Base-by-base conservation (phyloP, 2,329 filamentous ascomycete genomes). In the Trichoderma afroharzianum region DNA sequence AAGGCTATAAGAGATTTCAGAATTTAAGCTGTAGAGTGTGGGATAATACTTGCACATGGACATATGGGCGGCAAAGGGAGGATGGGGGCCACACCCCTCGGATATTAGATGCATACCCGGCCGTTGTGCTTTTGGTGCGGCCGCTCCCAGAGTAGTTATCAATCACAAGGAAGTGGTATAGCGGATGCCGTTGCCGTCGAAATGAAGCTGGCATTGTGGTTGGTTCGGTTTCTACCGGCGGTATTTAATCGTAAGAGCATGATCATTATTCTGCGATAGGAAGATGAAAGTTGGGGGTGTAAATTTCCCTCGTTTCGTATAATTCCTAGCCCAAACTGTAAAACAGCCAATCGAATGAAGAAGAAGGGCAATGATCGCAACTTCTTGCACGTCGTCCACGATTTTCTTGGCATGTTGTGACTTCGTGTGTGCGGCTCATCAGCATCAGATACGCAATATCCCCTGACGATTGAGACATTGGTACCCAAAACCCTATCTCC, bases 1-100 rank as follows among this genome's bases (percentile, higher is more conserved):
- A 63, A 8, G 0, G 3, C 3, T 21, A 21, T 59, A 8, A 8
- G 4, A 0, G 3, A 4, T n/a, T 2, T 4, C 5, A 24, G 2
- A 36, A 24, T 32, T 36, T 7, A 18, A 61, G 11, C 12, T 15
- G 15, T 36, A 33, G 32, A 32, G 30, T 14, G 18, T 36, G 18
- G 57, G 30, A n/a, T 14, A 24, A 12, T 14, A 6, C 6, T 32
- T 1, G 3, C 30, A 4, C 57, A 36, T 50, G 26, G 21, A n/a
- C 32, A 47, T 6, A 14, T 32, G 18, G 39, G 21, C 8, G 39
- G 26, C 26, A n/a, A 15, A 15, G 8, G 5, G 14, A 18, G 12
- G 3, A 47, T 63, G 61, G 61, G 36, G 61, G 62, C 26, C 9
- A 47, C 62, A 30, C 62, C 3, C 9, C 47, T 57, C 43, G 63